A percentile compares a stretch with the other conserved stretches of the same genome.
Evolutionary conservation across 73 alveolate species (phyloP).

Genomic region (Symbiodinium pilosum): DNA sequence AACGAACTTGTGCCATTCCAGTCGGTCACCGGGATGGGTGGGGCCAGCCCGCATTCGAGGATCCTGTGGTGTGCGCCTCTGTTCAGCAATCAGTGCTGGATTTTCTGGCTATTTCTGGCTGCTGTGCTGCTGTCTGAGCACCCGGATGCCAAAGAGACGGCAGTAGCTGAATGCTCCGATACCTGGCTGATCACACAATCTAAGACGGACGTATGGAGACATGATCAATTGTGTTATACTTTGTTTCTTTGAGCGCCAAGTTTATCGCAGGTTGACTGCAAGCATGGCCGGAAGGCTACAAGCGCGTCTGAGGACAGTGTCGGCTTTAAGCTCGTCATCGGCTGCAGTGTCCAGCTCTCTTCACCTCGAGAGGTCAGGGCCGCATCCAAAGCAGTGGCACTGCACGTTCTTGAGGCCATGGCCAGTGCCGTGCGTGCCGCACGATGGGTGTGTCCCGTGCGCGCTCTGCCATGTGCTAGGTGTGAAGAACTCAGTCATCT

Average conservation of each 20-base stretch:
- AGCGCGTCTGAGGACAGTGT: not conserved
- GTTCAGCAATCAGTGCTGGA: not conserved
- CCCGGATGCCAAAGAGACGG: not conserved
- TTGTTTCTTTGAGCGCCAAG: too few relatives aligned
- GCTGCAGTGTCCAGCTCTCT: not conserved
- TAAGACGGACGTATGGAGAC: too few relatives aligned
- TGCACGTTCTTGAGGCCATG: not conserved
- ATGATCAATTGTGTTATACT: too few relatives aligned
- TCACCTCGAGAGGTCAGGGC: constrained; percentile 18
- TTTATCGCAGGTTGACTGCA: not conserved
- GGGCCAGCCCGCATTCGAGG: constrained; percentile 53
- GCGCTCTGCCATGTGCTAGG: too few relatives aligned
- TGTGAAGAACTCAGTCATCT: too few relatives aligned
- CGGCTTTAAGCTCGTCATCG: not conserved
- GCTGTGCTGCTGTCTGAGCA: not conserved
- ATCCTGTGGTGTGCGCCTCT: constrained; percentile 78
- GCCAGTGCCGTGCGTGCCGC: not conserved
- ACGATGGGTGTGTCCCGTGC: too few relatives aligned
- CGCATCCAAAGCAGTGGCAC: too few relatives aligned
- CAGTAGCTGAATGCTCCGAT: not conserved
- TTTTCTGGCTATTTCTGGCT: too few relatives aligned
- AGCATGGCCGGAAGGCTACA: not conserved
- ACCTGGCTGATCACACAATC: not conserved
- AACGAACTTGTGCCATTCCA: constrained; percentile 53
- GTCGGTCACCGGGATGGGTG: constrained; percentile 10